phyloP scores from a whole-genome alignment of 257 asterid species.

The Lavandula angustifolia region DNA sequence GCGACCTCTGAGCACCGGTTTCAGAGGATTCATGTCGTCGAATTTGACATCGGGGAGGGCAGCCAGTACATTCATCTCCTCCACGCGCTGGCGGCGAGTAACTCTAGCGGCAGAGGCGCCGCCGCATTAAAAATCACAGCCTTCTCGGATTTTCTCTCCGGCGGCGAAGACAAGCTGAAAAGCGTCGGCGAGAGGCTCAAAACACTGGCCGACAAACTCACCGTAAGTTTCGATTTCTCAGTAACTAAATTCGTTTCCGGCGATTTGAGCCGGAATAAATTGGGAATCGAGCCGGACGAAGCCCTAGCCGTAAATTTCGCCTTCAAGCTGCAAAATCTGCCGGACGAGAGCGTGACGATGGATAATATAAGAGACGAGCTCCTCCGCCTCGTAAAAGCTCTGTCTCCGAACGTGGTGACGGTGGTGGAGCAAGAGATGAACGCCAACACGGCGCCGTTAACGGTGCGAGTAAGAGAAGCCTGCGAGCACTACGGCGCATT shows the following conservation, averaged over 20 bases:
- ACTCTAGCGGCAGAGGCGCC: constrained; percentile 35
- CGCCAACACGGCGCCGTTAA: constrained; percentile 69
- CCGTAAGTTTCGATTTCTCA: constrained; percentile 42
- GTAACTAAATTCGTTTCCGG: constrained; percentile 26
- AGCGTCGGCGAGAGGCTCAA: constrained; percentile 42
- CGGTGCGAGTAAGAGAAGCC: constrained; percentile 67
- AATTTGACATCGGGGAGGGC: constrained; percentile 83
- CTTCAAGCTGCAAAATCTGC: constrained; percentile 57
- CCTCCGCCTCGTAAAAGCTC: constrained; percentile 71
- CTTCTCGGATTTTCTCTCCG: constrained; percentile 38
- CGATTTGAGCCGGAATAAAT: constrained; percentile 49
- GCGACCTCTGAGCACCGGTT: constrained; percentile 46
- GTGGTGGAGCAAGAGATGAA: constrained; percentile 84
- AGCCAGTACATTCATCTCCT: constrained; percentile 82
- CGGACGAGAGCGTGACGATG: constrained; percentile 88
- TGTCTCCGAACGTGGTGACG: constrained; percentile 68
- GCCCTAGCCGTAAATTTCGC: constrained; percentile 83
- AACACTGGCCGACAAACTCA: constrained; percentile 44
- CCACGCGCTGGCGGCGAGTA: constrained; percentile 70
- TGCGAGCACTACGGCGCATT: constrained; percentile 65
- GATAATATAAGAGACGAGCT: constrained; percentile 72
- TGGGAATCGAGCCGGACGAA: constrained; percentile 50
- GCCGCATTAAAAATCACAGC: constrained; percentile 58
- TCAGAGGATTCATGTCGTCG: constrained; percentile 67
- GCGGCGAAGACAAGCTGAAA: constrained; percentile 45